These are phyloP conservation scores for Pseudodiploospora longispora DNA, from an alignment of 2,329 filamentous ascomycete species.

Conservation along the genomic window DNA sequence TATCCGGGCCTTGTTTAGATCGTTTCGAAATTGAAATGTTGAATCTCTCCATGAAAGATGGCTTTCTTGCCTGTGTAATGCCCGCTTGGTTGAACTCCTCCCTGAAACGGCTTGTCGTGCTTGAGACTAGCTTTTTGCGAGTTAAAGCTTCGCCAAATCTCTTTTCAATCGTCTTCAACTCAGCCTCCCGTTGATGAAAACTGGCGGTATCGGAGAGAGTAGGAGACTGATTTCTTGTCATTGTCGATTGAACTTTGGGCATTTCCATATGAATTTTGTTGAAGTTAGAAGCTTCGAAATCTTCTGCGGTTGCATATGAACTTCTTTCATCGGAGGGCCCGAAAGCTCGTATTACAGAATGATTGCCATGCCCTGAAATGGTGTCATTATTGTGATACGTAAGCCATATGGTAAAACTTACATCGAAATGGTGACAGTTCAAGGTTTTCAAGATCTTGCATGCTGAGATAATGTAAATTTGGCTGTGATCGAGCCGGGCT, in stretches of 20 bases:
- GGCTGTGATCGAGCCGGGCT: slow-evolving; percentile 21
- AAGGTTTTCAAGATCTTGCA: slow-evolving; percentile 25
- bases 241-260: too few species aligned
- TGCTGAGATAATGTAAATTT: slow-evolving; percentile 20
- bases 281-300: slow-evolving; percentile 5
- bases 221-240: neutral
- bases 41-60: slow-evolving; percentile 28
- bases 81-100: slow-evolving; percentile 25
- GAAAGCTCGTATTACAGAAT: slow-evolving; percentile 10
- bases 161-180: slow-evolving; percentile 30
- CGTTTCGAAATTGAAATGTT: slow-evolving; percentile 25
- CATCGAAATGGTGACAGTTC: slow-evolving; percentile 27
- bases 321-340: slow-evolving; percentile 15
- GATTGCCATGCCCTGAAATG: slow-evolving; percentile 16
- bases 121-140: slow-evolving; percentile 20
- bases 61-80: slow-evolving; percentile 4
- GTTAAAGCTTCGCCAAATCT: slow-evolving; percentile 29
- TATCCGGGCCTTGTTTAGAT: slow-evolving; percentile 14
- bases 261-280: neutral
- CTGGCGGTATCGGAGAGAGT: slow-evolving; percentile 28
- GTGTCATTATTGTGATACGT: neutral
- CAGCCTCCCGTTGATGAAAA: slow-evolving; percentile 29
- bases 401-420: slow-evolving; percentile 11
- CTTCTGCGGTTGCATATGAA: slow-evolving; percentile 18
- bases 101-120: slow-evolving; percentile 30